Base-by-base conservation (phyloP, 2,329 filamentous ascomycete genomes). In the Neocatenulostroma microsporum region DNA sequence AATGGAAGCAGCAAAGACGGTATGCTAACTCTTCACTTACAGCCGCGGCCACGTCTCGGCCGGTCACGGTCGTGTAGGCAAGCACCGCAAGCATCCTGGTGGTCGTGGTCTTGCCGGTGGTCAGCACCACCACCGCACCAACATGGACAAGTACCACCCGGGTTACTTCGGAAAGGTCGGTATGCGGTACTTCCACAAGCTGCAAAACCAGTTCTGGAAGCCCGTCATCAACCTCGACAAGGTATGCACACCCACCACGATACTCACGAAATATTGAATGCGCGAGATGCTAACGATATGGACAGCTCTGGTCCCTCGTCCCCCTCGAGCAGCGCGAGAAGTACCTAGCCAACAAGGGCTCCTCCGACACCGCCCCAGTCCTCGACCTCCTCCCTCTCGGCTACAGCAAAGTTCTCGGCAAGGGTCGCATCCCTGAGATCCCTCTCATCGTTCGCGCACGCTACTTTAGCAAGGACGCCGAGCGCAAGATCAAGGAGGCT, bases 171-270 rank as follows among this genome's bases (percentile, higher is more conserved):
- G 86, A 73, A 94, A 95, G 76, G 60, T 62, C 34, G 57, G 56
- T 49, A 62, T 62, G 58, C 43, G 61, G 28, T 61, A 89, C 74
- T 95, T 94, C 84, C 89, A 96, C 79, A 88, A 91, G 73, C 81
- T 85, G 64, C 77, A 80, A 63, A 89, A 89, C 77, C 83, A 93
- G 66, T 87, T 89, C 78, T 98, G 89, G 91, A 95, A 94, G 76
- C 91, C 91, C 54, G 78, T 86, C 58, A 83, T 98, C 82, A 98
- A 98, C 78, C 75, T 98, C 59, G 91, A 96, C 73, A 98, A 96
- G 84, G 84, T 89, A 70, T 31, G 50, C 41, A 21, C 10, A 11
- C 28, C 19, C 18, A 7, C 21, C 28, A 21, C n/a, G 11, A 23
- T 4, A 4, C n/a, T 14, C 6, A 7, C n/a, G 14, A 17, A 19